Conservation (phyloP, 345 rosid genomes). For the Mercurialis annua region DNA sequence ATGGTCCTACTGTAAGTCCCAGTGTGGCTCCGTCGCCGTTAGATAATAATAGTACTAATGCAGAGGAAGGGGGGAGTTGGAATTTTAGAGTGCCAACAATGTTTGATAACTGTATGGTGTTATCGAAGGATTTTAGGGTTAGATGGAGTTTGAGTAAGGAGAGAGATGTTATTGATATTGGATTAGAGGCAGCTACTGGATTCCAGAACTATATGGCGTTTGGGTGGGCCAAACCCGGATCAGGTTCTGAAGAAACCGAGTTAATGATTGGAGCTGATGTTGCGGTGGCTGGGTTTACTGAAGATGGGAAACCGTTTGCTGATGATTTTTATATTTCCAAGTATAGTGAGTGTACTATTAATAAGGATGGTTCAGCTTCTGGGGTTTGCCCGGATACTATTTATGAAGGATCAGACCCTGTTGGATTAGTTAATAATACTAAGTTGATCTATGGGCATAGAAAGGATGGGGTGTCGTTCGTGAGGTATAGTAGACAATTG, state of each 20-base stretch:
- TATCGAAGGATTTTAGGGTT: constrained; percentile 59
- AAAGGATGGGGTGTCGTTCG: constrained; percentile 87
- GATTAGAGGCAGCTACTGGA: constrained; percentile 68
- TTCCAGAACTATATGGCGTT: constrained; percentile 81
- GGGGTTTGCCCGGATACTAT: constrained; percentile 92
- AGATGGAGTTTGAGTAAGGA: constrained; percentile 73
- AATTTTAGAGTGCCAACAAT: constrained; percentile 45
- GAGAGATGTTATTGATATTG: constrained; percentile 60
- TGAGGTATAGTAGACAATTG: constrained; percentile 69
- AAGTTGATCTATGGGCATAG: constrained; percentile 79
- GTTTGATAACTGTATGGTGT: constrained; percentile 76
- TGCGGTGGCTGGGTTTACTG: constrained; percentile 66
- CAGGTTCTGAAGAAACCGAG: constrained; percentile 38
- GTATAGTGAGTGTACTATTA: constrained; percentile 61
- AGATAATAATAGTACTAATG: constrained; percentile 16
- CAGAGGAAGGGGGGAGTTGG: constrained; percentile 23
- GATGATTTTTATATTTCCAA: constrained; percentile 79
- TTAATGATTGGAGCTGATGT: constrained; percentile 80
- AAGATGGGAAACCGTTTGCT: constrained; percentile 68
- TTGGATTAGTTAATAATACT: constrained; percentile 66
- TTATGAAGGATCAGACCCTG: constrained; percentile 43
- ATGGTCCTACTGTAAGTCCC: constrained; percentile 21
- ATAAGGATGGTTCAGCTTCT: constrained; percentile 51
- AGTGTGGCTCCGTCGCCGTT: constrained; percentile 42
- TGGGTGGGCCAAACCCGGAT: constrained; percentile 74